These are phyloP conservation scores for Linanthus parryae DNA, from an alignment of 148 eudicot genomes.

Conservation along the genomic window DNA sequence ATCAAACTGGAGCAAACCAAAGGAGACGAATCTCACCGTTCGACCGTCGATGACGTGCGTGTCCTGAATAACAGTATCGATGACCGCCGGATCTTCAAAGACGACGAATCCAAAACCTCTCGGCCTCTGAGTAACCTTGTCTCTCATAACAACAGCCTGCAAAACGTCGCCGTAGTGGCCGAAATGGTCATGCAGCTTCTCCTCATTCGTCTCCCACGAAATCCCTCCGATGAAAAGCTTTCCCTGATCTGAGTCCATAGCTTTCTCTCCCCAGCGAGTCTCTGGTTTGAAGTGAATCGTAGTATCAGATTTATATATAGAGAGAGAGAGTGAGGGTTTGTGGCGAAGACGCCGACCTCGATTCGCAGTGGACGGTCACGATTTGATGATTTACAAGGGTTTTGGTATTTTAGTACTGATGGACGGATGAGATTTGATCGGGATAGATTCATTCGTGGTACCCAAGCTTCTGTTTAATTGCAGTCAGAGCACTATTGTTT, in stretches of 20 bases:
- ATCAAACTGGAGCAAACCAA: neutral
- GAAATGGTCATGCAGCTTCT: constrained; percentile 66
- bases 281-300: neutral
- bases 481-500: too few species aligned
- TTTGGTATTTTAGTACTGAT: too few species aligned
- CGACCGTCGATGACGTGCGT: constrained; percentile 71
- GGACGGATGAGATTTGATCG: too few species aligned
- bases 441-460: too few species aligned
- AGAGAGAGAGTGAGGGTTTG: constrained; percentile 4
- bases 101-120: constrained; percentile 85
- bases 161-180: constrained; percentile 65
- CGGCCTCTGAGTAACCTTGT: constrained; percentile 64
- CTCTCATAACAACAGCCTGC: constrained; percentile 73
- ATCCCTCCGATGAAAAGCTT: constrained; percentile 89
- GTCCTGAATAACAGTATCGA: constrained; percentile 71
- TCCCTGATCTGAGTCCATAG: constrained; percentile 88
- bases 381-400: too few species aligned
- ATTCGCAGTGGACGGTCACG: too few species aligned
- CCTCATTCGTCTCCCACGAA: constrained; percentile 84
- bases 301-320: neutral
- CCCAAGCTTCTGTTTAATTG: too few species aligned
- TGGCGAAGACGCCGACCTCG: neutral
- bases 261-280: neutral
- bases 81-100: constrained; percentile 65
- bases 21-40: constrained; percentile 30